Evolutionary conservation across 495 filamentous ascomycete genomes (phyloP), one percentile per base, ranked within the genome.

Genomic region (Baudoinia panamericana): DNA sequence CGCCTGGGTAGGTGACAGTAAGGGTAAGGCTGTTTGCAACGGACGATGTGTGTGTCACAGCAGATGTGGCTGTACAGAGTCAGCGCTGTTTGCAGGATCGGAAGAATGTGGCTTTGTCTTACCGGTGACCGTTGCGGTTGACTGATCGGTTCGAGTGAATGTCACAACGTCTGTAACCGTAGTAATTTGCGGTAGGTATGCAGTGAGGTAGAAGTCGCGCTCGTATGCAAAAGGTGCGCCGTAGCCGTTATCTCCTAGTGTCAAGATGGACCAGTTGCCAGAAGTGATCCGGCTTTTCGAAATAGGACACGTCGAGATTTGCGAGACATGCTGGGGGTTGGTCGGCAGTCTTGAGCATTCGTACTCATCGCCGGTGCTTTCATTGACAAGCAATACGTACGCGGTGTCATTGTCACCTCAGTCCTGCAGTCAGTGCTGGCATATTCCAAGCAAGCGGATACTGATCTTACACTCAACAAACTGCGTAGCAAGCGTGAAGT

Each of bases 401-500:
- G 44, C 35, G 5, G 41, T 39, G 34, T 45, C 36, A 16, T 34
- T 36, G n/a, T 33, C 28, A 30, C 48, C 36, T 30, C 12, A 17
- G 25, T 17, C 13, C 9, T n/a, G n/a, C n/a, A 25, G 36, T 30
- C 24, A 39, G 23, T 11, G 16, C 9, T n/a, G n/a, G n/a, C n/a
- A n/a, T n/a, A n/a, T n/a, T n/a, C n/a, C n/a, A n/a, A n/a, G n/a
- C n/a, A n/a, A n/a, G n/a, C n/a, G n/a, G n/a, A n/a, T n/a, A n/a
- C n/a, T n/a, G n/a, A n/a, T n/a, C 36, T 28, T 11, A 39, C 36
- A 51, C 15, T 36, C 36, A 11, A 44, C 46, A 18, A 50, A 50
- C 31, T 50, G 22, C 21, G 46, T 39, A 21, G 40, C 41, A 10
- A 34, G 18, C 3, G 41, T 50, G 36, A 50, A 50, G 22, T 29